These are phyloP conservation scores for Tuber magnatum DNA, from an alignment of 495 filamentous ascomycete genomes.

Conservation along the genomic window DNA sequence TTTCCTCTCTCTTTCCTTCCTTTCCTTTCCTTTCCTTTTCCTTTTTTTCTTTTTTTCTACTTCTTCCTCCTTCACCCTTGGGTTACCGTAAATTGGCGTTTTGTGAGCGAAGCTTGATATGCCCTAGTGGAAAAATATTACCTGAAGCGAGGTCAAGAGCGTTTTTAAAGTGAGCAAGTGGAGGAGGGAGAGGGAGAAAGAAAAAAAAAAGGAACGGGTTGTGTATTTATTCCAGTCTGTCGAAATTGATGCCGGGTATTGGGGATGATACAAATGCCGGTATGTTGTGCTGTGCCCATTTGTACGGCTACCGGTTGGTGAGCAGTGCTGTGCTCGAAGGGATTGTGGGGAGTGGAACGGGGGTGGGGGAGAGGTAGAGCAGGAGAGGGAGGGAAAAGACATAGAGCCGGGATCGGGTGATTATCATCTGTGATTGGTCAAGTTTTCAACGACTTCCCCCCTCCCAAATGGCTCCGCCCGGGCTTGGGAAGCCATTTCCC, in stretches of 20 bases:
- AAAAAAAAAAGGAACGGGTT: background rate
- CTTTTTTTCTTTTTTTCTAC: conserved; percentile 13
- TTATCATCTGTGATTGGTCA: conserved; percentile 23
- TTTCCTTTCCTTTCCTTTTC: background rate
- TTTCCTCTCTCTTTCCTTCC: background rate
- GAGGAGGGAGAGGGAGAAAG: background rate
- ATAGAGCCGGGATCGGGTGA: conserved; percentile 18
- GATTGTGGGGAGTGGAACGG: conserved; percentile 11
- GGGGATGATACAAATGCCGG: conserved; percentile 11
- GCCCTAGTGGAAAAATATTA: background rate
- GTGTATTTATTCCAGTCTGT: background rate
- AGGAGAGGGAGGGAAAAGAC: background rate
- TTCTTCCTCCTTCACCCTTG: background rate
- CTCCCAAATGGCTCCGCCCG: background rate
- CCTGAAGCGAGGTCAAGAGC: background rate
- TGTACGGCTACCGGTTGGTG: conserved; percentile 28
- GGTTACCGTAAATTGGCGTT: background rate
- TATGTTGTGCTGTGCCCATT: conserved; percentile 13
- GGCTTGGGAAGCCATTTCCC: conserved; percentile 5
- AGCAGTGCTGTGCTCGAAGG: conserved; percentile 9
- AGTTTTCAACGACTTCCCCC: background rate
- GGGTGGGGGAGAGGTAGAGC: conserved; percentile 18
- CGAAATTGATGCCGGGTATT: conserved; percentile 13
- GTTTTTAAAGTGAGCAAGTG: background rate
- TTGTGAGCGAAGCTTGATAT: background rate